Base-by-base conservation (phyloP, 495 filamentous ascomycete genomes). In the Ascobolus immersus region DNA sequence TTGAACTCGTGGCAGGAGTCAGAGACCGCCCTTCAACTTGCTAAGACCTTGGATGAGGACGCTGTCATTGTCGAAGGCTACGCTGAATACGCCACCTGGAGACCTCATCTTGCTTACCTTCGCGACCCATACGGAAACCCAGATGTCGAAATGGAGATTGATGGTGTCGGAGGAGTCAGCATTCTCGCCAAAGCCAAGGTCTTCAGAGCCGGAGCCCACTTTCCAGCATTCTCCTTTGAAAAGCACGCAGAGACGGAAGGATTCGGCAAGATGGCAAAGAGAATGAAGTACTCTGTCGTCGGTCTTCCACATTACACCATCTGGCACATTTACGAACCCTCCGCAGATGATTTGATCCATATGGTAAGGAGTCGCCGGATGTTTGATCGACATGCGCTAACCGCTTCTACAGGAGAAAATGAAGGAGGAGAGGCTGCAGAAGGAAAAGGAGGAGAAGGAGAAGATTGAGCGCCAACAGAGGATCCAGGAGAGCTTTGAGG, bases 1-100 rank as follows among this genome's bases (percentile, higher is more conserved):
- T 56, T 99, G 49, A 99, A 99, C 45, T 93, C 82, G 1, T 99
- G 89, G 89, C 89, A 94, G 53, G 89, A 99, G 52, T 94, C 89
- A 0, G 89, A 99, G 41, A 94, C 89, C 0, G 89, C 89, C 0
- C 58, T 99, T 28, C 77, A 77, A 3, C 65, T 99, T 17, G 89
- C 89, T 10, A 84, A 94, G 36, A 90, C 77, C 1, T 62, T 99
- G 13, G 89, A 99, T 38, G 89, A 99, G 52, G 89, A 99, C 53
- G 89, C 89, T 0, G 89, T 99, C 17, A 99, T 99, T 55, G 89
- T 99, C 10, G 89, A 99, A 52, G 89, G 89, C 17, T 99, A 99
- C 47, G 89, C 89, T 22, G 89, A 99, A 58, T 99, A 99, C 49
- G 89, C 89, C 14, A 99, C 89, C 2, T 99, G 86, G 84, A 61